Evolutionary conservation across 768 basidiomycete species (phyloP), one percentile per base, ranked within the genome.

Genomic region (Psilocybe tampanensis): DNA sequence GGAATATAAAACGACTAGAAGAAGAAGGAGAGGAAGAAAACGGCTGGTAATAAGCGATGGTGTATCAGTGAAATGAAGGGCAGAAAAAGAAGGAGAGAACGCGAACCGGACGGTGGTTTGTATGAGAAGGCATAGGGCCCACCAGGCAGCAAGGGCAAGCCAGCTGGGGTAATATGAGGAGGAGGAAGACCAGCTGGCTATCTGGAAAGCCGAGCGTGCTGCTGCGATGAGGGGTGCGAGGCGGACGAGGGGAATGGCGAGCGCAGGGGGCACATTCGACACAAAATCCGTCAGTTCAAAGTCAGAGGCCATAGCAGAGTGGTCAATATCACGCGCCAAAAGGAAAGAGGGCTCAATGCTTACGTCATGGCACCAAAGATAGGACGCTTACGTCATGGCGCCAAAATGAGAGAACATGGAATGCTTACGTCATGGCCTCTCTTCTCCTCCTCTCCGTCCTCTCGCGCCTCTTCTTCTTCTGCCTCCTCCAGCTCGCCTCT

Each of bases 81-180:
- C 39, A 18, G 47, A 56, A 47, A n/a, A 69, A 26, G 56, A 55
- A 44, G 26, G 59, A 56, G 41, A 36, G 52, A 60, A 33, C 59
- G 55, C 61, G 29, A 39, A 67, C 68, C 63, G 64, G 61, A 92
- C 71, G 9, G 70, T 71, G 32, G 72, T 70, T 15, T 79, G 77
- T 1, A 80, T 71, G 44, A 88, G 76, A 54, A 95, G 74, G 73
- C 90, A 93, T 18, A 86, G 22, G 0, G 81, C 82, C 90, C 93
- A 95, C 91, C 91, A 95, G 1, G 69, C 67, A 0, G 80, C 88
- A 43, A 96, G 73, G 1, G 81, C 69, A 2, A 95, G 80, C 76
- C 80, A 88, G 50, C 84, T 79, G 51, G 90, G 81, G 64, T 86
- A 80, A 79, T 80, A 83, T 11, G 75, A 69, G 0, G 77, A 65